A percentile compares a stretch with the other conserved stretches of the same genome.
Conservation (phyloP, 768 basidiomycete genomes). For the Amanita rimosa region DNA sequence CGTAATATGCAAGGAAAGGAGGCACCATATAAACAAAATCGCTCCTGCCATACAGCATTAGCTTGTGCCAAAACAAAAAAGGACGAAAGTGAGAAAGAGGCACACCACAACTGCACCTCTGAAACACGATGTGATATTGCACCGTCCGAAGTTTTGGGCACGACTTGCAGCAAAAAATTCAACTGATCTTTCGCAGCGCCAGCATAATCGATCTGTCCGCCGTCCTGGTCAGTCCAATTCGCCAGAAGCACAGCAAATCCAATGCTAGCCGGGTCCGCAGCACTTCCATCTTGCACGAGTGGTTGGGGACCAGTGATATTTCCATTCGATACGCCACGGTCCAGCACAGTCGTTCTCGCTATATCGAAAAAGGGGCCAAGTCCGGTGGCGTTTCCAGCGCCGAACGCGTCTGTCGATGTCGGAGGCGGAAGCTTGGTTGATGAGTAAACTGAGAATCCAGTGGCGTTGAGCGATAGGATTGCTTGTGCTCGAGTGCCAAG, state of each 20-base stretch:
- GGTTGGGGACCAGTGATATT: constrained; percentile 41
- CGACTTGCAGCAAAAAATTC: constrained; percentile 42
- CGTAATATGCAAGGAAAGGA: constrained; percentile 82
- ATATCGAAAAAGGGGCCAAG: constrained; percentile 50
- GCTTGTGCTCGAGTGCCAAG: constrained; percentile 43
- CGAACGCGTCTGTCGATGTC: constrained; percentile 16
- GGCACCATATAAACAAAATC: constrained; percentile 83
- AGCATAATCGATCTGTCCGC: constrained; percentile 36
- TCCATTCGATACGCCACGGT: constrained; percentile 30
- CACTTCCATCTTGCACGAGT: constrained; percentile 42
- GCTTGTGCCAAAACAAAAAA: neutral
- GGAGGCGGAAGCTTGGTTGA: constrained; percentile 25
- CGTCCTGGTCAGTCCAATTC: constrained; percentile 34
- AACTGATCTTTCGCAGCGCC: constrained; percentile 58
- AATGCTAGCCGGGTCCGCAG: constrained; percentile 74
- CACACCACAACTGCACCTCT: constrained; percentile 65
- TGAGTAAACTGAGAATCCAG: constrained; percentile 33
- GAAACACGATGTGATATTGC: constrained; percentile 70
- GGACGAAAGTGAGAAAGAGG: neutral
- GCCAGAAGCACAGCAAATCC: constrained; percentile 57
- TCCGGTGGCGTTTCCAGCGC: constrained; percentile 13
- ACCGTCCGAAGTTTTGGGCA: constrained; percentile 58
- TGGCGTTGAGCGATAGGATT: constrained; percentile 33
- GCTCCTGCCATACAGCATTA: constrained; percentile 36
- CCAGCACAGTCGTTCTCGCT: constrained; percentile 34